Evolutionary conservation across 202 grass and related monocot species (phyloP), one percentile per base, ranked within the genome.

Genomic region (Setaria italica): DNA sequence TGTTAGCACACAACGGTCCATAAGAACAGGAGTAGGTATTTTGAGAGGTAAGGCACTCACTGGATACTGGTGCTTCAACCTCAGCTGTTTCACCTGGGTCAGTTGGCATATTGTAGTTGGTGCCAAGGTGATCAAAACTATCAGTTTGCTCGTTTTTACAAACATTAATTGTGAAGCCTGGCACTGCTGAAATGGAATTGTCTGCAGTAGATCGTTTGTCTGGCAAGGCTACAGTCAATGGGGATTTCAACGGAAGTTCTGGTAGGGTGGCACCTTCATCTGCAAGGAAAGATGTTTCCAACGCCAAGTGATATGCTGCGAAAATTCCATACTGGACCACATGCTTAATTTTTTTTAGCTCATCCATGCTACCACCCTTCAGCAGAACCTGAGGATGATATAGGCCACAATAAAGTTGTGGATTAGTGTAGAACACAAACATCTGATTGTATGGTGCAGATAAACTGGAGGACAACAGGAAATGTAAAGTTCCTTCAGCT

Each of bases 201-300:
- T 97, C 91, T 66, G 82, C 84, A 59, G 82, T 76, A 73, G 89
- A 92, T 25, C 83, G 83, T 77, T 90, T 99, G 80, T 99, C 82
- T 67, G 90, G 94, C 79, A 94, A 87, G 37, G 90, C 87, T 76
- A 96, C 96, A 87, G 86, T 90, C 79, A 96, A 64, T 85, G 97
- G 92, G 84, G 94, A 90, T 84, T 88, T 83, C 59, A 89, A 84
- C 46, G 93, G 84, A 88, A 92, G 70, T 91, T 96, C 97, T 71
- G 88, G 89, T 80, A 94, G 70, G 70, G 80, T 91, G 35, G 97
- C 91, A 77, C 92, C 88, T 91, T 99, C 97, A 90, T 96, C 97
- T 88, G 89, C 94, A 83, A 99, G 90, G 84, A 99, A 99, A 90
- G 92, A 99, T 89, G 92, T 99, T 91, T 99, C 97, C 79, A 96